A percentile compares a stretch with the other conserved stretches of the same genome.
Conservation (phyloP, 2,329 filamentous ascomycete species). For the Emydomyces testavorans region DNA sequence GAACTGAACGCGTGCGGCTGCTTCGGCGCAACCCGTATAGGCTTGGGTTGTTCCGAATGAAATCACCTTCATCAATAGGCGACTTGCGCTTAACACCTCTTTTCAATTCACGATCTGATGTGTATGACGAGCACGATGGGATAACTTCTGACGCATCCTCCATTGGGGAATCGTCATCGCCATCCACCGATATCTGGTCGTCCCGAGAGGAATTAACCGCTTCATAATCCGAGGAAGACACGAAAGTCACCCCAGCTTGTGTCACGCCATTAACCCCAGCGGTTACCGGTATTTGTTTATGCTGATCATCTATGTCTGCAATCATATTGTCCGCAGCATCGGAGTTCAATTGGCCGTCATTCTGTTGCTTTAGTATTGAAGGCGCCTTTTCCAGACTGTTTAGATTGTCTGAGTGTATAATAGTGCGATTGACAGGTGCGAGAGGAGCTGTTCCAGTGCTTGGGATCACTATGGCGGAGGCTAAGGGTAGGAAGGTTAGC, state of each 20-base stretch:
- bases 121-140: conserved; percentile 46
- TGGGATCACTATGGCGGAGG: conserved; percentile 38
- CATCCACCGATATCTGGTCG: conserved; percentile 35
- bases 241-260: conserved; percentile 20
- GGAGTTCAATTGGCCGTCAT: conserved; percentile 13
- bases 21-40: conserved; percentile 89
- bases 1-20: conserved; percentile 53
- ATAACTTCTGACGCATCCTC: conserved; percentile 43
- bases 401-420: background rate
- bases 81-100: conserved; percentile 63
- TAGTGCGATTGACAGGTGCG: background rate
- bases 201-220: conserved; percentile 39
- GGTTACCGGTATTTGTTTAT: background rate
- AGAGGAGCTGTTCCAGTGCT: conserved; percentile 19
- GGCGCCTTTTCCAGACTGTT: background rate
- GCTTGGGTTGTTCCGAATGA: conserved; percentile 83
- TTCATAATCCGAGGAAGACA: conserved; percentile 42
- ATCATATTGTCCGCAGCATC: conserved; percentile 16
- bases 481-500: conserved; percentile 32
- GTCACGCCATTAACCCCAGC: conserved; percentile 1
- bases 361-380: conserved; percentile 1
- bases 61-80: conserved; percentile 62
- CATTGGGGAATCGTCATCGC: conserved; percentile 62
- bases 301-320: conserved; percentile 2
- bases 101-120: conserved; percentile 59